Evolutionary conservation across 106 monocot genomes (phyloP).

Genomic region (Dendrobium nobile): DNA sequence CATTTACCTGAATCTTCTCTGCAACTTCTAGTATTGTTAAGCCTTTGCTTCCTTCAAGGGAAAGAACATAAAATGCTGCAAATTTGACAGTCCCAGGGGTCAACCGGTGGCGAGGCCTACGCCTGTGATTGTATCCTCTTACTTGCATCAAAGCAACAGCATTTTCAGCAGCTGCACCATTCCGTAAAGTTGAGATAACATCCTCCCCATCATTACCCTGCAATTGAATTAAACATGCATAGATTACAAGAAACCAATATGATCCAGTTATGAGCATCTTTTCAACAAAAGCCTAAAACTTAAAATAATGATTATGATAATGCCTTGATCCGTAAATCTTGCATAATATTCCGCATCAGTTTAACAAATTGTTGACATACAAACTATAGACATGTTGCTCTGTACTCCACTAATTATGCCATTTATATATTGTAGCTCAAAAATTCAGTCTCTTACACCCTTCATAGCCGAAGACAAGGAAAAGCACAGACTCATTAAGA

Average conservation of each 20-base stretch:
- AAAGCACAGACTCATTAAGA: too few species aligned
- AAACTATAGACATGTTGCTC: too few species aligned
- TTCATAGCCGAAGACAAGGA: too few species aligned
- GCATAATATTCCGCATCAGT: too few species aligned
- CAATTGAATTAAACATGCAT: background rate
- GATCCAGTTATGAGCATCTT: background rate
- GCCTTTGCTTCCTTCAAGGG: constrained; percentile 81
- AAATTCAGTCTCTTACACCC: too few species aligned
- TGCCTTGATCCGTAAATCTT: too few species aligned
- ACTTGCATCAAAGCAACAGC: constrained; percentile 93
- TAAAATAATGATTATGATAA: too few species aligned
- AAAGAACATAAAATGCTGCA: constrained; percentile 98
- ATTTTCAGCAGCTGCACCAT: constrained; percentile 90
- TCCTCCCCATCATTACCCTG: constrained; percentile 79
- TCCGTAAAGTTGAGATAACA: constrained; percentile 71
- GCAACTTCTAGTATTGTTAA: constrained; percentile 95
- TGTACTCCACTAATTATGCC: too few species aligned
- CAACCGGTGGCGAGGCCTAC: constrained; percentile 77
- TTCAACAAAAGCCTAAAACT: too few species aligned
- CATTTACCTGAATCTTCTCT: constrained; percentile 91
- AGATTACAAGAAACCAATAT: background rate
- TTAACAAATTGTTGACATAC: too few species aligned
- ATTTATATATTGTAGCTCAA: too few species aligned
- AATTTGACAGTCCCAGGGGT: constrained; percentile 99
- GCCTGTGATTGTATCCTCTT: constrained; percentile 63